Conservation (phyloP, 306 rosid genomes). For the Sesbania bispinosa region DNA sequence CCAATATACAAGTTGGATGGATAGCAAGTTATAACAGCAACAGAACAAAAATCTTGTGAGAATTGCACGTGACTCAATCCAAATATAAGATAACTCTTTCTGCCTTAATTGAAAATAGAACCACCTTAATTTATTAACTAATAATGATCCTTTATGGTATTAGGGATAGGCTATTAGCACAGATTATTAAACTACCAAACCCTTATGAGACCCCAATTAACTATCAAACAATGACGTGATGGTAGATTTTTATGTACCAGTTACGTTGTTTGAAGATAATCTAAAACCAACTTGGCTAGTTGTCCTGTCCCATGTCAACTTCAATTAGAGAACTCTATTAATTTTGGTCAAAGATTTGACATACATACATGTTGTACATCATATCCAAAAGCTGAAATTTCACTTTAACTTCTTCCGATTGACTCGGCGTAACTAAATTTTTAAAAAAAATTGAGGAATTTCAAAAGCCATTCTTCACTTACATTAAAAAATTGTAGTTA, state of each 20-base stretch:
- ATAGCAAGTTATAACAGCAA: too few relatives aligned
- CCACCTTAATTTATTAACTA: neutral
- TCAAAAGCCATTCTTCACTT: neutral
- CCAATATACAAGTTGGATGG: neutral
- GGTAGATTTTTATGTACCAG: neutral
- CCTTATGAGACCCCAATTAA: neutral
- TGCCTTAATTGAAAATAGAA: too few relatives aligned
- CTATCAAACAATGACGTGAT: neutral
- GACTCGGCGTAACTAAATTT: neutral
- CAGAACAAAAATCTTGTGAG: neutral
- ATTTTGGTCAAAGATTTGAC: neutral
- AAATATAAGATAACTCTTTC: too few relatives aligned
- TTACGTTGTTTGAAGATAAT: neutral
- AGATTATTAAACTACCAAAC: too few relatives aligned
- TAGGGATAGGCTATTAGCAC: neutral
- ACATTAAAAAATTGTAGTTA: too few relatives aligned
- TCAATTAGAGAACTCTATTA: neutral
- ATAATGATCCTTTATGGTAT: neutral
- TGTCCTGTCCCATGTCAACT: neutral
- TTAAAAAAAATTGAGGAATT: neutral
- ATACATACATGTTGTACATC: neutral
- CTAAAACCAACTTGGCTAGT: too few relatives aligned
- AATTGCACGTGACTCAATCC: slow-evolving; percentile 4
- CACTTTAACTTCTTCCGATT: neutral
- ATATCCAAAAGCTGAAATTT: neutral